Evolutionary conservation across 169 alveolate species (phyloP).

Genomic region (Sarcocystis neurona): DNA sequence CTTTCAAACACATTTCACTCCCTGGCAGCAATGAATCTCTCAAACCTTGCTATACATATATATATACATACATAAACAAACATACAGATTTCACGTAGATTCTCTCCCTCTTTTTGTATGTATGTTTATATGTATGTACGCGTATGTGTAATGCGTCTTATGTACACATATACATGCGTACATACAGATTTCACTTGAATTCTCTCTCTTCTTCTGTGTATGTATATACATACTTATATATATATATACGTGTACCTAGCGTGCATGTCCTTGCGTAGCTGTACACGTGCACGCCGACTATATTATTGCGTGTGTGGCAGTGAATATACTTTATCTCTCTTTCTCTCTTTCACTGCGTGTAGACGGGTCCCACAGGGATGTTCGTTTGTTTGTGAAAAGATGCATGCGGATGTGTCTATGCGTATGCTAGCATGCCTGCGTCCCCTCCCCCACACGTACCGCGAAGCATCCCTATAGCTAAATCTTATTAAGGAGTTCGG

Average conservation of each 20-base stretch:
- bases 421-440: too few relatives aligned
- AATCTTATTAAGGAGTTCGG: too few relatives aligned
- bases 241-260: not conserved
- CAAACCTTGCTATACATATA: not conserved
- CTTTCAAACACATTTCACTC: too few relatives aligned
- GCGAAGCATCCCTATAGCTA: too few relatives aligned
- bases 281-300: not conserved
- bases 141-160: not conserved
- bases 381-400: too few relatives aligned
- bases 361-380: too few relatives aligned
- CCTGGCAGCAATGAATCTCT: not conserved
- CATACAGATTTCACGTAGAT: not conserved
- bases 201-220: not conserved
- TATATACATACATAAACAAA: not conserved
- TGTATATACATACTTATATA: not conserved
- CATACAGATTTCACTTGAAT: not conserved
- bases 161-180: not conserved
- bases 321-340: too few relatives aligned
- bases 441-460: too few relatives aligned
- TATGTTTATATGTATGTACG: not conserved
- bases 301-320: too few relatives aligned
- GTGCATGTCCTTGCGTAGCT: not conserved
- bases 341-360: not conserved
- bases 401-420: too few relatives aligned
- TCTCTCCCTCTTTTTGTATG: not conserved